Base-by-base conservation (phyloP, 1,284 basidiomycete species). In the Melampsora medusae region DNA sequence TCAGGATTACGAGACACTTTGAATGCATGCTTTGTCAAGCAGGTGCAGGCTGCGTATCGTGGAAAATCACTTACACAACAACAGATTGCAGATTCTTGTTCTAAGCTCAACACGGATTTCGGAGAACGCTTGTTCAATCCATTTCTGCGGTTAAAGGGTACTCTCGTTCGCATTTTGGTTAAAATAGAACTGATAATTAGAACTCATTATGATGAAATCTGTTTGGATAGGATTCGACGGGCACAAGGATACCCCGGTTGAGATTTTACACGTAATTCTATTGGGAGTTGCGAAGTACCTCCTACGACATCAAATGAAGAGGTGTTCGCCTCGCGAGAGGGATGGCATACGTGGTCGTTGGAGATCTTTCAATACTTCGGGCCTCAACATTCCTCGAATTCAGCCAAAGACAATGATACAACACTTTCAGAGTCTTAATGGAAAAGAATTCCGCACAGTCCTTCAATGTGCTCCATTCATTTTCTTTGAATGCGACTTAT, bases 271-370 rank as follows among this genome's bases (percentile, higher is more conserved):
- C 78, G 82, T 84, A 0, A 77, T 84, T 4, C 79, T 84, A 0
- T 80, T 84, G 0, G 84, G 84, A 0, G 80, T 84, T 49, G 80
- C 84, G 10, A 85, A 85, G 76, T 85, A 85, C 65, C 79, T 84
- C 33, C 84, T 84, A 83, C 77, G 82, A 0, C 83, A 85, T 77
- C 79, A 80, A 0, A 79, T 85, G 1, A 59, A 77, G 4, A 69
- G 77, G 1, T 78, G 79, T 10, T 80, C 77, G 38, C 42, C 74
- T 4, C 35, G 69, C 5, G 33, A 78, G 10, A 79, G 79, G 70
- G 62, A 76, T 5, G 31, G 79, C 0, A 76, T 85, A 0, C 79
- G 68, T 9, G 79, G 81, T 2, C 77, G 80, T 0, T 80, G 84
- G 0, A 66, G 66, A 0, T 80, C 78, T 22, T 46, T 84, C 12